Base-by-base conservation (phyloP, 2,329 filamentous ascomycete genomes). In the Tolypocladium ophioglossoides region DNA sequence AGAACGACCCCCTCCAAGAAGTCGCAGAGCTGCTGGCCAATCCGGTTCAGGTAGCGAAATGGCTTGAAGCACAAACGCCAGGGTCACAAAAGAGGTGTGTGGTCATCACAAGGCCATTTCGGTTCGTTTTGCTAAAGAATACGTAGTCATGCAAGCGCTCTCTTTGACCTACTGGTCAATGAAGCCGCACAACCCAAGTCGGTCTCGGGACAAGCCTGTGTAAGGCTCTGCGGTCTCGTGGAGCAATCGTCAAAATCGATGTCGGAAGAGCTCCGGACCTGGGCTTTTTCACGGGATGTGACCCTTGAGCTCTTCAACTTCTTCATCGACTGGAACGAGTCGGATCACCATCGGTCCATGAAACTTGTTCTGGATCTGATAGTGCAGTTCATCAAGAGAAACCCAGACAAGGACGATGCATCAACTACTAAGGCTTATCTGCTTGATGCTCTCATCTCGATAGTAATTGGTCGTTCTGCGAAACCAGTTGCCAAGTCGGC, bases 401-500 rank as follows among this genome's bases (percentile, higher is more conserved):
- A 84, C 56, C 76, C 79, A 0, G 65, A 73, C 32, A 61, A 66
- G 3, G 57, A 67, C n/a, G 65, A 64, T 22, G 69, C 70, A 2
- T 62, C 60, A 14, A 56, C 64, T 4, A 70, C 77, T 35, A 79
- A 78, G 60, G 60, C 64, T 20, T 65, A 63, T 18, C 72, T 85
- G 8, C 62, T 84, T 18, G 66, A 74, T 30, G 77, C 72, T 6
- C 74, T 84, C 8, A 63, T 87, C 18, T 77, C 79, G 2, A 80
- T 85, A 16, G 76, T 88, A 44, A 75, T 78, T 24, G 77, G 80
- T 54, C 75, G 80, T 56, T 82, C 82, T 37, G 75, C 82, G 18
- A 83, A 80, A 58, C 78, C 83, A 11, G 74, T 85, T 52, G 82
- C 84, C 41, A 89, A 89, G 65, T 86, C 86, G 38, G 81, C 84